phyloP scores from a whole-genome alignment of 768 basidiomycete genomes.

The Dioszegia hungarica region DNA sequence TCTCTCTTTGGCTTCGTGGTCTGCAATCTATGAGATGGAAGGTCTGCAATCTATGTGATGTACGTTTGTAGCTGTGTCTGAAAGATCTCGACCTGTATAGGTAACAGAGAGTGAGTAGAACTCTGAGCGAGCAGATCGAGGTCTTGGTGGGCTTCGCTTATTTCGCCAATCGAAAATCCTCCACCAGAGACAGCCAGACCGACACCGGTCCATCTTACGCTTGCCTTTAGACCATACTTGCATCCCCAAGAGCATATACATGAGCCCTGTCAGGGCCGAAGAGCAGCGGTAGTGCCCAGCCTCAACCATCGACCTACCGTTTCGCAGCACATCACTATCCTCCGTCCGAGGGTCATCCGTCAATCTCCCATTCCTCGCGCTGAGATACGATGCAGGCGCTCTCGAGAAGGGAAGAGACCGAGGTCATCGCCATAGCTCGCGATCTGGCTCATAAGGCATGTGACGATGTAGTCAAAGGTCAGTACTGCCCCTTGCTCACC shows the following conservation, averaged over 20 bases:
- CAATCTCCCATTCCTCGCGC: not conserved
- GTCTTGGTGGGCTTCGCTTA: not conserved
- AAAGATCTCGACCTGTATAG: not conserved
- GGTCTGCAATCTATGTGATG: no score
- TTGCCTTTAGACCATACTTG: no score
- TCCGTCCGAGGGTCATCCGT: not conserved
- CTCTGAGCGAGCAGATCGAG: no score
- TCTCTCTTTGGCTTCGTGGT: no score
- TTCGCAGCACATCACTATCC: no score
- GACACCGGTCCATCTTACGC: not conserved
- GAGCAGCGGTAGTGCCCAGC: no score
- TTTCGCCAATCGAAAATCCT: slow-evolving; percentile 2
- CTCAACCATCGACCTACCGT: no score
- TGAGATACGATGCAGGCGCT: slow-evolving; percentile 31
- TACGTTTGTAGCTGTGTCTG: not conserved
- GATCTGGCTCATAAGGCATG: slow-evolving; percentile 32
- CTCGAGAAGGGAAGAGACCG: slow-evolving; percentile 38
- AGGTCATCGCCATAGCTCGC: slow-evolving; percentile 32
- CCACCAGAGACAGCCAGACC: not conserved
- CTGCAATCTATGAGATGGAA: no score
- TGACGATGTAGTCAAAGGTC: slow-evolving; percentile 36
- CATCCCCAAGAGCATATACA: no score
- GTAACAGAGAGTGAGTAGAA: no score
- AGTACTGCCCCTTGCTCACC: not conserved
- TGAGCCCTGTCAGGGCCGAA: slow-evolving; percentile 1